phyloP scores from a whole-genome alignment of 2,329 filamentous ascomycete genomes.

The Trichoderma atrobrunneum region DNA sequence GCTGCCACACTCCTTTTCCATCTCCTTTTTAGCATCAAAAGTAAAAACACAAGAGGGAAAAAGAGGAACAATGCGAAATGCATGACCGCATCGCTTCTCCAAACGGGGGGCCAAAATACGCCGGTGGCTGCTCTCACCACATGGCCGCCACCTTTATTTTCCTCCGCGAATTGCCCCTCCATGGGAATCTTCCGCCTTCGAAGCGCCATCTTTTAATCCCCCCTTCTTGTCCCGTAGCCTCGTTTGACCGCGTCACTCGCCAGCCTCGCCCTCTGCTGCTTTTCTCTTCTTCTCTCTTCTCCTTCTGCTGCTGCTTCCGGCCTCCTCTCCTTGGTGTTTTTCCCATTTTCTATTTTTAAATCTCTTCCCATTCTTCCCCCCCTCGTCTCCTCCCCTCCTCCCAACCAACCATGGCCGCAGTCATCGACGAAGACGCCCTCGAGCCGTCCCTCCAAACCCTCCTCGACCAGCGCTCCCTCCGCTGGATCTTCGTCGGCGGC shows the following conservation, averaged over 20 bases:
- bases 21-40: not conserved
- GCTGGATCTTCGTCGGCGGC: conserved; percentile 98
- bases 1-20: not conserved
- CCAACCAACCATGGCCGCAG: conserved; percentile 37
- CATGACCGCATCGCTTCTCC: not conserved
- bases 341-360: not conserved
- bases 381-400: not conserved
- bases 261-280: conserved; percentile 2
- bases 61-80: not conserved
- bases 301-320: not conserved
- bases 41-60: not conserved
- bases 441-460: conserved; percentile 93
- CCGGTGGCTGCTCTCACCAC: not conserved
- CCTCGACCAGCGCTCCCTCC: conserved; percentile 88
- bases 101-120: not conserved
- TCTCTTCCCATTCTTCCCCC: not conserved
- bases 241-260: not conserved
- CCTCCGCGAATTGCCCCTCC: conserved; percentile 20
- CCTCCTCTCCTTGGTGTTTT: not conserved
- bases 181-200: not conserved
- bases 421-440: conserved; percentile 65
- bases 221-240: not conserved
- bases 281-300: not conserved
- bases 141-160: not conserved
- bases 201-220: conserved; percentile 4